Conservation (phyloP, 148 eudicot genomes). For the Persicaria tinctoria region DNA sequence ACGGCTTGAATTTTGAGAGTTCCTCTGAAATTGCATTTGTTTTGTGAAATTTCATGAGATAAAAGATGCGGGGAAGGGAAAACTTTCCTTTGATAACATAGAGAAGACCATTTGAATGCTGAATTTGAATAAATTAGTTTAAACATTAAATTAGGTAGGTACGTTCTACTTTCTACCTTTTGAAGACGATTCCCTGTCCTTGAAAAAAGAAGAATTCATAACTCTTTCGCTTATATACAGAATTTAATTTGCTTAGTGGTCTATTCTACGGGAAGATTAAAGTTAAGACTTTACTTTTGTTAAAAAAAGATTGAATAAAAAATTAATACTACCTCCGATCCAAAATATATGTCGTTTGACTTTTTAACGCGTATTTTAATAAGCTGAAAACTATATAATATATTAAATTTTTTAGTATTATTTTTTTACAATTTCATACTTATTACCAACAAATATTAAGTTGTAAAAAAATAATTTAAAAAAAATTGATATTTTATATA, state of each 20-base stretch:
- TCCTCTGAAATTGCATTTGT: background rate
- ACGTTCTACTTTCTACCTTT: constrained; percentile 4
- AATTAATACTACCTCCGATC: no score
- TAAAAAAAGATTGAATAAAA: no score
- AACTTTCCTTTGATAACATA: background rate
- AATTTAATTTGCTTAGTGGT: background rate
- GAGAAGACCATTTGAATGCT: background rate
- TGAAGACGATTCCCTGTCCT: constrained; percentile 1
- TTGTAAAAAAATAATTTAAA: no score
- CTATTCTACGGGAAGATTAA: background rate
- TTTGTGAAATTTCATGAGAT: background rate
- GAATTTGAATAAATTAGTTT: background rate
- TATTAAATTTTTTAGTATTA: no score
- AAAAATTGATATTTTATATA: no score
- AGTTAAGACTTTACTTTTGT: background rate
- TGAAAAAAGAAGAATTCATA: background rate
- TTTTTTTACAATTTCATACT: no score
- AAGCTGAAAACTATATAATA: no score
- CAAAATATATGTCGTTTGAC: no score
- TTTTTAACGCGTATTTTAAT: no score
- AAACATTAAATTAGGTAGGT: background rate
- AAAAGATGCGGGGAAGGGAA: background rate
- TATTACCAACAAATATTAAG: no score
- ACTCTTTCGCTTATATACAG: background rate
- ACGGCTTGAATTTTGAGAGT: background rate